Evolutionary conservation across 768 basidiomycete species (phyloP).

Genomic region (Chalciporus piperatus): DNA sequence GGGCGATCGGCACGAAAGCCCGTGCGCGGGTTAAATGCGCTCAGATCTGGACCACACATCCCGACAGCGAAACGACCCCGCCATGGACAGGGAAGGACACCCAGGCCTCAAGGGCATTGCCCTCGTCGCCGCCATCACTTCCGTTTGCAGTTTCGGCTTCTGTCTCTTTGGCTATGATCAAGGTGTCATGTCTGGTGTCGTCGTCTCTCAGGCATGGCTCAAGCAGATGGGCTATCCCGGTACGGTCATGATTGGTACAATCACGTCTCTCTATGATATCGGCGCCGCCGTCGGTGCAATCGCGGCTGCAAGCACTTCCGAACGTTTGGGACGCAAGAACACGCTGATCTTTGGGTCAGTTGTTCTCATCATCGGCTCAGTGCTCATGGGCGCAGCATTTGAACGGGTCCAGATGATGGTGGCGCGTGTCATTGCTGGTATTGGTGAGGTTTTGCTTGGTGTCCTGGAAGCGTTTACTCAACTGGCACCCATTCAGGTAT

Average conservation of each 20-base stretch:
- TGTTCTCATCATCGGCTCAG: conserved; percentile 9
- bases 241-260: conserved; percentile 15
- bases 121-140: conserved; percentile 14
- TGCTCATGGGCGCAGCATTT: conserved; percentile 12
- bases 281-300: conserved; percentile 13
- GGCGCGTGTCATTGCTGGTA: conserved; percentile 6
- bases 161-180: conserved; percentile 18
- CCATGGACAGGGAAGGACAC: conserved; percentile 14
- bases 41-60: not conserved
- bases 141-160: conserved; percentile 14
- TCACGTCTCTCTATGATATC: conserved; percentile 17
- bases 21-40: not conserved
- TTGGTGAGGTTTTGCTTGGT: not conserved
- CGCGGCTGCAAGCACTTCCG: conserved; percentile 11
- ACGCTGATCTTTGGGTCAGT: conserved; percentile 10
- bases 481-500: conserved; percentile 3
- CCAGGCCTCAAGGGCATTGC: conserved; percentile 5
- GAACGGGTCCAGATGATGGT: conserved; percentile 16
- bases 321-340: conserved; percentile 10
- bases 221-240: conserved; percentile 14
- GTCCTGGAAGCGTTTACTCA: not conserved
- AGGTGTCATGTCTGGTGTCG: conserved; percentile 16
- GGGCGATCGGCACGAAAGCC: not conserved
- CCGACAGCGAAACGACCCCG: not conserved
- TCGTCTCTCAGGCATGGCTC: conserved; percentile 13